Evolutionary conservation across 495 filamentous ascomycete species (phyloP).

Genomic region (Pyrenopolyporus hunteri): DNA sequence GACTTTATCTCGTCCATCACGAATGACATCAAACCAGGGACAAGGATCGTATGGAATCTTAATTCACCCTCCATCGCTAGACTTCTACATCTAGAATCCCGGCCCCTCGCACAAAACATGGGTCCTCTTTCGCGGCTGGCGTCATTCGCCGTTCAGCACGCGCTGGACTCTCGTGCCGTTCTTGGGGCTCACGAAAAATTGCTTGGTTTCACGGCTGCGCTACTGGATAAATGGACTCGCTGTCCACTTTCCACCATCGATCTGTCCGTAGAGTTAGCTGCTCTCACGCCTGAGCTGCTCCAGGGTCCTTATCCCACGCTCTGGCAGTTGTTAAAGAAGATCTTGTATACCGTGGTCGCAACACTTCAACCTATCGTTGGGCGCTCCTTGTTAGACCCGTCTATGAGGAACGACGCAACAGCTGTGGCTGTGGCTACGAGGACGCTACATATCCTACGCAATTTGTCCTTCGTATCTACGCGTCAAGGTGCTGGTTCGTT

Average conservation of each 20-base stretch:
- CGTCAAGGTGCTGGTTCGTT: conserved; percentile 72
- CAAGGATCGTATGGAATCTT: conserved; percentile 74
- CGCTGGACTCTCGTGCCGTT: conserved; percentile 63
- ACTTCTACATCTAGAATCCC: conserved; percentile 62
- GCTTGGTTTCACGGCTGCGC: conserved; percentile 68
- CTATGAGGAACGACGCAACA: conserved; percentile 51
- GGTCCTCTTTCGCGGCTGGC: conserved; percentile 80
- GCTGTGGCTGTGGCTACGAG: conserved; percentile 78
- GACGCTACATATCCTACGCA: conserved; percentile 77
- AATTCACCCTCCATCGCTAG: conserved; percentile 63
- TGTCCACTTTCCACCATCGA: conserved; percentile 88
- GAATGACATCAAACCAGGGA: conserved; percentile 70
- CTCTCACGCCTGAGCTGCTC: conserved; percentile 72
- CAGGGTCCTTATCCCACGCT: conserved; percentile 73
- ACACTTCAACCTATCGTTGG: conserved; percentile 75
- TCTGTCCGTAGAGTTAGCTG: conserved; percentile 70
- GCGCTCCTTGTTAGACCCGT: conserved; percentile 58
- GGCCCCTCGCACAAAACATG: conserved; percentile 77
- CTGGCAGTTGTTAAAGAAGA: conserved; percentile 82
- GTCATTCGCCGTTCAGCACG: conserved; percentile 73
- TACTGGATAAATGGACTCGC: conserved; percentile 82
- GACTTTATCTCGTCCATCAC: conserved; percentile 82
- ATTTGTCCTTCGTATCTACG: conserved; percentile 86
- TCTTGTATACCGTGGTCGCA: conserved; percentile 80
- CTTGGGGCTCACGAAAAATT: conserved; percentile 74